phyloP scores from a whole-genome alignment of 768 basidiomycete species.

The Calocybe cyanea region DNA sequence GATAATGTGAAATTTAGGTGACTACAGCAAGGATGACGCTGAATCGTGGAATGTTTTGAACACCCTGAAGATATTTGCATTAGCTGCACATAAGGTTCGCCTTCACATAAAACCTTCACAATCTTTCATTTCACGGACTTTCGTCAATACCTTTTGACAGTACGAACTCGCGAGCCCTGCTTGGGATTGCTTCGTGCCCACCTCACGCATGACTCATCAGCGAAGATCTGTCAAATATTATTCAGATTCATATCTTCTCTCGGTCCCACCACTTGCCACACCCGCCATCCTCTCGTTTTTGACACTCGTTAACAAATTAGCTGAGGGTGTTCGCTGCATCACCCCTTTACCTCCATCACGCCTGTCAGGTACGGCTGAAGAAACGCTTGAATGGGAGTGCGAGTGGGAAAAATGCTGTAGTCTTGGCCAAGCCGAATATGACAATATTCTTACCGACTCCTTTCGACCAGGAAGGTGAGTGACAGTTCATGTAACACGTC shows the following conservation, averaged over 20 bases:
- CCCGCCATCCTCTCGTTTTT: constrained; percentile 74
- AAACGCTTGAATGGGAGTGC: constrained; percentile 59
- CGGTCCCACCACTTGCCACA: constrained; percentile 58
- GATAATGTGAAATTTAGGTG: constrained; percentile 32
- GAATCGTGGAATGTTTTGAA: constrained; percentile 42
- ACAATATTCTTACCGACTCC: constrained; percentile 35
- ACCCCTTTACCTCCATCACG: constrained; percentile 32
- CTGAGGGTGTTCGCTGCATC: constrained; percentile 23
- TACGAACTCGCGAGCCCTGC: constrained; percentile 55
- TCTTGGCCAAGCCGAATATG: constrained; percentile 27
- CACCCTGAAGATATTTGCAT: constrained; percentile 56
- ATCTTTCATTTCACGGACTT: constrained; percentile 1
- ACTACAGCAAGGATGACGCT: constrained; percentile 37
- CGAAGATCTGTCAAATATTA: constrained; percentile 36
- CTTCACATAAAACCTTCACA: not conserved
- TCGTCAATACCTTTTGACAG: constrained; percentile 30
- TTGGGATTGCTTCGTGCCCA: constrained; percentile 56
- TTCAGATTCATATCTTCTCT: constrained; percentile 40
- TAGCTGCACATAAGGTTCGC: constrained; percentile 59
- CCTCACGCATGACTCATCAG: constrained; percentile 18
- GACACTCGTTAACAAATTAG: constrained; percentile 41
- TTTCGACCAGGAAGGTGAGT: constrained; percentile 58
- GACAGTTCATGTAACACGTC: not conserved
- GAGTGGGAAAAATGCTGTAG: constrained; percentile 63
- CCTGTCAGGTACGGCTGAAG: constrained; percentile 20